Evolutionary conservation across 75 land plant genomes (phyloP).

Genomic region (Pinus albicaulis): DNA sequence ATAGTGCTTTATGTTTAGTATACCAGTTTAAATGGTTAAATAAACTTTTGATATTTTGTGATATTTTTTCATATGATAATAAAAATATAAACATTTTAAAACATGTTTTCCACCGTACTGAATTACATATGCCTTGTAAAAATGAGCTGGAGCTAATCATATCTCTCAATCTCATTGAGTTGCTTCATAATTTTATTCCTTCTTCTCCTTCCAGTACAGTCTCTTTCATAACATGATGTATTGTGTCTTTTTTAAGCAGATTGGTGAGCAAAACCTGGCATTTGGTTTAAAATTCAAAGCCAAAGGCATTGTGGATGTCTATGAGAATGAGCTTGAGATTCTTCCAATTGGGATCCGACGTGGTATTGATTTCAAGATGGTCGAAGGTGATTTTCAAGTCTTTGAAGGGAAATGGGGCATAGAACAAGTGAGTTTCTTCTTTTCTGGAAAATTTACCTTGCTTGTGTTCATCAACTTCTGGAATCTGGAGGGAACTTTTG

Average conservation of each 20-base stretch:
- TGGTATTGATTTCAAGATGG: conserved; percentile 77
- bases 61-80: not conserved
- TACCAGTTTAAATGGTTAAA: not conserved
- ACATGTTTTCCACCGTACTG: not conserved
- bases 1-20: not conserved
- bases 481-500: no score
- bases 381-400: conserved; percentile 82
- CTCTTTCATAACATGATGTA: not conserved
- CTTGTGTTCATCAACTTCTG: no score
- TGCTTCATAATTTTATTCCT: not conserved
- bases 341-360: conserved; percentile 46
- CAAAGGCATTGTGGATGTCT: conserved; percentile 73
- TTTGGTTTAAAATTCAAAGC: conserved; percentile 88
- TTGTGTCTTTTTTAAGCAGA: conserved; percentile 27
- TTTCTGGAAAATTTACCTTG: no score
- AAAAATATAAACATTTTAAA: not conserved
- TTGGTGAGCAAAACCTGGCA: conserved; percentile 78
- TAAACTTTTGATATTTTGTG: not conserved
- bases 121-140: not conserved
- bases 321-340: conserved; percentile 55
- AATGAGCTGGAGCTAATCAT: not conserved
- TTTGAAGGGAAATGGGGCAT: conserved; percentile 89
- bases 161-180: not conserved
- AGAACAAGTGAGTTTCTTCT: conserved; percentile 47
- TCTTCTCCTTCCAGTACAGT: not conserved